Base-by-base conservation (phyloP, 106 monocot species). In the Dioscorea dumetorum region DNA sequence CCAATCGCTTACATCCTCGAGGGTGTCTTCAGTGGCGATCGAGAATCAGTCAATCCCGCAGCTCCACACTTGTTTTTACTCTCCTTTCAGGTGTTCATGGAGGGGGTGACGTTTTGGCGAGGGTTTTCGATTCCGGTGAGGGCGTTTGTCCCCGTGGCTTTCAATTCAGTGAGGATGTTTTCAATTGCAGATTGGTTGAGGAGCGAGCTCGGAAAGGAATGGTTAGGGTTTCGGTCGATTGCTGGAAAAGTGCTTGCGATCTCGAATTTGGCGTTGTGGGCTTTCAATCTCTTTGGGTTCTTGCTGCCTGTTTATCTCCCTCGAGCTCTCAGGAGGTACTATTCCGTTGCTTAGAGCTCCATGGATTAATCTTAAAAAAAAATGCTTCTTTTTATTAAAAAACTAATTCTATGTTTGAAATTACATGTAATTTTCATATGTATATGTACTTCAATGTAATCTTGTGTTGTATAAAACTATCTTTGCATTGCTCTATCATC, bases 1-100 rank as follows among this genome's bases (percentile, higher is more conserved):
- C 88, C 88, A 1, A 64, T 81, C 64, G 78, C 72, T 24, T 78
- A 88, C 78, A 79, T 88, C 24, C 62, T 87, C 50, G 67, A 77
- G 17, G 77, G 83, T 24, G 57, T 81, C 18, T 48, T 74, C 53
- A 74, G 68, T 32, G 82, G 83, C n/a, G 83, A 83, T 62, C 74
- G 72, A 61, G 67, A 73, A 28, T 64, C 67, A 4, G 62, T 83
- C 63, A 72, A 67, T 19, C 73, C 73, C 12, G 76, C 83, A 5
- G 79, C 71, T 4, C 83, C 83, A 15, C 87, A 87, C 74, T 67
- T 80, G 19, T 87, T 87, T 63, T 74, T 87, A n/a, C 87, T 87
- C 5, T 64, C 80, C 13, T 67, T 73, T 50, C 81, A 85, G 71
- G 67, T 81, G 28, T 76, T 81, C 67, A 63, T 71, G 63, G 83